Percentiles rank a stretch among this genome's conserved stretches.
Evolutionary conservation across 371 early-diverging fungal genomes (phyloP).

Genomic region (Nosema granulosis): DNA sequence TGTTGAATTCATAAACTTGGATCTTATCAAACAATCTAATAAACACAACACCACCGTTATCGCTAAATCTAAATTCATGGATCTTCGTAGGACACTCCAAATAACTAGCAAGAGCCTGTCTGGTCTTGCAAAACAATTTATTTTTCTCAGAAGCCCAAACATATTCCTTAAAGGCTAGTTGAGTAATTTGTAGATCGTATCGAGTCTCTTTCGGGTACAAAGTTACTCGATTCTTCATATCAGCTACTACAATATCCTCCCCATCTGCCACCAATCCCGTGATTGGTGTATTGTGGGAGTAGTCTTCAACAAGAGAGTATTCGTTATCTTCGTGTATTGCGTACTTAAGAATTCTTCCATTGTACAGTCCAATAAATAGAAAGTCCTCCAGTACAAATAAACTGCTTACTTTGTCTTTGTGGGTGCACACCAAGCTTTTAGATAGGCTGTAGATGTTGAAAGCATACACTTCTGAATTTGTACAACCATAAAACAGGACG

Average conservation of each 20-base stretch:
- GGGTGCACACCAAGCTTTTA: too few relatives aligned
- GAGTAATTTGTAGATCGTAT: conserved; percentile 45
- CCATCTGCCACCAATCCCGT: conserved; percentile 40
- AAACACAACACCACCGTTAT: conserved; percentile 48
- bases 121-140: conserved; percentile 39
- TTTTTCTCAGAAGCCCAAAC: conserved; percentile 45
- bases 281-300: conserved; percentile 55
- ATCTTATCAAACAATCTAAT: conserved; percentile 17
- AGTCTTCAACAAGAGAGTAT: conserved; percentile 23
- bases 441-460: too few relatives aligned
- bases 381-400: neutral
- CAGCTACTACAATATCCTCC: conserved; percentile 45
- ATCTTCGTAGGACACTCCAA: conserved; percentile 16
- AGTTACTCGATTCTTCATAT: conserved; percentile 54
- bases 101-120: conserved; percentile 26
- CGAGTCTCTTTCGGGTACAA: conserved; percentile 50
- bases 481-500: too few relatives aligned
- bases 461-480: too few relatives aligned
- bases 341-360: conserved; percentile 8
- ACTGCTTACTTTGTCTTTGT: too few relatives aligned
- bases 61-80: conserved; percentile 23
- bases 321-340: neutral
- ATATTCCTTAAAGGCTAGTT: conserved; percentile 35
- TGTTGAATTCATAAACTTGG: conserved; percentile 38
- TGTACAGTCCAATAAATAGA: neutral